Percentiles rank a stretch among this genome's conserved stretches.
Conservation (phyloP, 768 basidiomycete genomes). For the Leccinum uliginosum region DNA sequence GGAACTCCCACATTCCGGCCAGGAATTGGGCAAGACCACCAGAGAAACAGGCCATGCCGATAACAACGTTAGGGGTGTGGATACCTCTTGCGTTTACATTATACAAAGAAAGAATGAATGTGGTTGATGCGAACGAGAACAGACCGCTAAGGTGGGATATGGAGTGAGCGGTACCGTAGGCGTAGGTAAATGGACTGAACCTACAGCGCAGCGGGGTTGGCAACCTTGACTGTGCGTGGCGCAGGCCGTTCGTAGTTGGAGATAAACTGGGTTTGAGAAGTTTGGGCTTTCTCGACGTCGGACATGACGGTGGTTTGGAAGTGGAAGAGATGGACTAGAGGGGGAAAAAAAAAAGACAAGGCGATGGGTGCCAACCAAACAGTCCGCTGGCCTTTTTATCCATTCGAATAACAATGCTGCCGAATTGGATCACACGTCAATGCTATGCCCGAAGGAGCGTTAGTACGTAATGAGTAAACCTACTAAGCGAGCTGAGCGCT, state of each 20-base stretch:
- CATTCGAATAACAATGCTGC: slow-evolving; percentile 5
- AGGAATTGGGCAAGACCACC: slow-evolving; percentile 84
- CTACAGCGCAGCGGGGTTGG: slow-evolving; percentile 48
- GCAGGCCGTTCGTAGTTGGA: slow-evolving; percentile 16
- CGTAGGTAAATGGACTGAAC: neutral
- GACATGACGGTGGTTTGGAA: slow-evolving; percentile 25
- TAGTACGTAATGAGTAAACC: slow-evolving; percentile 6
- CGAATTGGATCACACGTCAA: slow-evolving; percentile 18
- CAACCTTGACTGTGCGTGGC: slow-evolving; percentile 38
- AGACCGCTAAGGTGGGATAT: slow-evolving; percentile 49
- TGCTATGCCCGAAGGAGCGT: neutral
- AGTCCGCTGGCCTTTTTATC: slow-evolving; percentile 16
- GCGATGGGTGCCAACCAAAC: neutral
- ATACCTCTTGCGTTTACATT: slow-evolving; percentile 59
- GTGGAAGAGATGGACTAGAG: neutral
- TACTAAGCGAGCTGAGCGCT: neutral
- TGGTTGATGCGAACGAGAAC: slow-evolving; percentile 81
- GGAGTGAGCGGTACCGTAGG: neutral
- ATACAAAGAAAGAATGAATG: slow-evolving; percentile 72
- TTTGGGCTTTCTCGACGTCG: slow-evolving; percentile 33
- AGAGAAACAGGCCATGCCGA: slow-evolving; percentile 83
- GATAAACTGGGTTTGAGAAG: slow-evolving; percentile 17
- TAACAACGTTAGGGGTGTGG: slow-evolving; percentile 58
- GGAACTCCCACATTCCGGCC: slow-evolving; percentile 89
- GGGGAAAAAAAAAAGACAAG: neutral